Percentiles rank a stretch among this genome's conserved stretches.
These are phyloP conservation scores for Trypanosoma grayi DNA, from an alignment of 208 protist genomes.

Conservation along the genomic window DNA sequence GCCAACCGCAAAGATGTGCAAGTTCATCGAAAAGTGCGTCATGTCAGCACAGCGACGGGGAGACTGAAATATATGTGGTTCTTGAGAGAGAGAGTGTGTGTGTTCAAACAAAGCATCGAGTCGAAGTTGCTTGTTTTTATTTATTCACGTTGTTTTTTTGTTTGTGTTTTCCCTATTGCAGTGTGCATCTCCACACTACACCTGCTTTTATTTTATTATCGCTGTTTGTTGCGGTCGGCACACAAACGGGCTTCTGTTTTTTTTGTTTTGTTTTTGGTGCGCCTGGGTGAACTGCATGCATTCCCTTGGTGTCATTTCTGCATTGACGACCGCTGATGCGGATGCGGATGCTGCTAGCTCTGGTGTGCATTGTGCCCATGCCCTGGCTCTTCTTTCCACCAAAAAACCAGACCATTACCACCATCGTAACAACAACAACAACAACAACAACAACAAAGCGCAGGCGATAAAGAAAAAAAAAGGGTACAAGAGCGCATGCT, in stretches of 20 bases:
- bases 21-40: constrained; percentile 14
- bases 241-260: constrained; percentile 6
- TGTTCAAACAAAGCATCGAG: too few species aligned
- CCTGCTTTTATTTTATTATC: too few species aligned
- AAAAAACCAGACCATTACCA: neutral
- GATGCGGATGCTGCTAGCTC: too few species aligned
- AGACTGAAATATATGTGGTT: too few species aligned
- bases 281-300: too few species aligned
- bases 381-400: too few species aligned
- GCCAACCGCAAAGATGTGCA: neutral
- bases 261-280: neutral
- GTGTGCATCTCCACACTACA: too few species aligned
- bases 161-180: neutral
- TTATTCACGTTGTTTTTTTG: constrained; percentile 8
- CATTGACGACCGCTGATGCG: too few species aligned
- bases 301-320: too few species aligned
- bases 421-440: neutral
- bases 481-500: neutral
- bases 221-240: too few species aligned
- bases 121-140: constrained; percentile 25
- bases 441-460: neutral
- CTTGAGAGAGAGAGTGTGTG: too few species aligned
- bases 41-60: neutral
- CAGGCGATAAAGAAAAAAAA: neutral
- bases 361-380: too few species aligned